A percentile compares a stretch with the other conserved stretches of the same genome.
phyloP scores from a whole-genome alignment of 1,139 yeast species.

The Candida sp. region DNA sequence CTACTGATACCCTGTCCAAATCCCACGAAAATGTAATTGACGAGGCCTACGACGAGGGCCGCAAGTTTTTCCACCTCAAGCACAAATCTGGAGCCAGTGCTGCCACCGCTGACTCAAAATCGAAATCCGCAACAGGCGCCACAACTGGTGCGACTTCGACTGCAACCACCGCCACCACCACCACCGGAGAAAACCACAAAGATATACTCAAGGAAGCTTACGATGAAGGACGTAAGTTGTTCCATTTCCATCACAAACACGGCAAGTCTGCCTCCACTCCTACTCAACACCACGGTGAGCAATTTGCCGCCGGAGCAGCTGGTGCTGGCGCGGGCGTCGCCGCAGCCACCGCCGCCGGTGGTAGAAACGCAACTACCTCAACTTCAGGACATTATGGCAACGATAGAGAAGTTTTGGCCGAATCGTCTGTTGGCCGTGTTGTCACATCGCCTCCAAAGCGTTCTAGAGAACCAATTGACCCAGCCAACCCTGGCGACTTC shows the following conservation, averaged over 20 bases:
- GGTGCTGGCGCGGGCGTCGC: constrained; percentile 1
- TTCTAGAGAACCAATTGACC: constrained; percentile 31
- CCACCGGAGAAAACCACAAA: constrained; percentile 4
- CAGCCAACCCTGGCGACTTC: constrained; percentile 36
- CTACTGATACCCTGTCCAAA: not conserved
- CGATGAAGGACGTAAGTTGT: constrained; percentile 9
- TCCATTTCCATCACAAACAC: constrained; percentile 8
- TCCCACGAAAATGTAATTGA: constrained; percentile 10
- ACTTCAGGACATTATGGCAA: constrained; percentile 5
- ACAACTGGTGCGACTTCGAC: constrained; percentile 1
- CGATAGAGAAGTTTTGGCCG: constrained; percentile 15
- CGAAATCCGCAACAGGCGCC: too few relatives aligned
- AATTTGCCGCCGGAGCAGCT: constrained; percentile 9
- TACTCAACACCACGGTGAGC: not conserved
- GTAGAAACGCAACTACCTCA: too few relatives aligned
- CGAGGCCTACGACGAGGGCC: constrained; percentile 15
- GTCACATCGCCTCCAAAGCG: constrained; percentile 35
- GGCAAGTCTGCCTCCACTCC: not conserved
- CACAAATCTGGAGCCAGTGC: constrained; percentile 3
- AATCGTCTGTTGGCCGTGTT: constrained; percentile 34
- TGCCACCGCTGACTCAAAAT: too few relatives aligned
- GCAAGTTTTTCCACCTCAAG: constrained; percentile 8
- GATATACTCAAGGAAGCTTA: constrained; percentile 7
- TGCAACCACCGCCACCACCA: too few relatives aligned
- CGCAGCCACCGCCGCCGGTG: not conserved